These are phyloP conservation scores for Neurospora sp. DNA, from an alignment of 495 filamentous ascomycete genomes.

Conservation along the genomic window DNA sequence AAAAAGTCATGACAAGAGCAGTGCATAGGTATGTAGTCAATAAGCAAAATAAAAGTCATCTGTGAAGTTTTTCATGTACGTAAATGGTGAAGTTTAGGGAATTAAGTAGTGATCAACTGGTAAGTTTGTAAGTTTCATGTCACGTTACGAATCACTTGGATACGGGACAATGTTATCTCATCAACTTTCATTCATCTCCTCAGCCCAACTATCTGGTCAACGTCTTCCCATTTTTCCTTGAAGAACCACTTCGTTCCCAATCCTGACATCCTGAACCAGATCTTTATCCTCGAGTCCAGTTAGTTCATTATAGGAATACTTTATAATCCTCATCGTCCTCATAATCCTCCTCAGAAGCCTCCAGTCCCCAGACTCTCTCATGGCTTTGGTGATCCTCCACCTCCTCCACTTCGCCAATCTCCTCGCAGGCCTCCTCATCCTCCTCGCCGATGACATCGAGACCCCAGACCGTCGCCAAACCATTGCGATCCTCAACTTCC, in stretches of 20 bases:
- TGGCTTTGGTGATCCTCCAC: neutral
- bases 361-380: neutral
- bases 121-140: neutral
- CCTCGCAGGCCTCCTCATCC: neutral
- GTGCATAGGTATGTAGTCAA: neutral
- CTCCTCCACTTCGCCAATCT: neutral
- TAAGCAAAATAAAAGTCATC: neutral
- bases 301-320: neutral
- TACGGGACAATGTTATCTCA: neutral
- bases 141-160: neutral
- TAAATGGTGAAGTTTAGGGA: neutral
- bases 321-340: neutral
- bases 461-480: neutral
- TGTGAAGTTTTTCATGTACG: neutral
- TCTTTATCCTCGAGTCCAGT: too few species aligned
- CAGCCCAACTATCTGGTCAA: neutral
- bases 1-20: neutral
- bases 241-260: neutral
- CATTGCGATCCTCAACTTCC: neutral
- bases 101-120: neutral
- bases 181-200: neutral
- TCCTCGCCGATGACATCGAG: neutral
- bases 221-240: neutral
- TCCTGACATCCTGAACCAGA: neutral
- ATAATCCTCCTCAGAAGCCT: fast-evolving